Base-by-base conservation (phyloP, 164 flowering plant species). In the Protea cynaroides region DNA sequence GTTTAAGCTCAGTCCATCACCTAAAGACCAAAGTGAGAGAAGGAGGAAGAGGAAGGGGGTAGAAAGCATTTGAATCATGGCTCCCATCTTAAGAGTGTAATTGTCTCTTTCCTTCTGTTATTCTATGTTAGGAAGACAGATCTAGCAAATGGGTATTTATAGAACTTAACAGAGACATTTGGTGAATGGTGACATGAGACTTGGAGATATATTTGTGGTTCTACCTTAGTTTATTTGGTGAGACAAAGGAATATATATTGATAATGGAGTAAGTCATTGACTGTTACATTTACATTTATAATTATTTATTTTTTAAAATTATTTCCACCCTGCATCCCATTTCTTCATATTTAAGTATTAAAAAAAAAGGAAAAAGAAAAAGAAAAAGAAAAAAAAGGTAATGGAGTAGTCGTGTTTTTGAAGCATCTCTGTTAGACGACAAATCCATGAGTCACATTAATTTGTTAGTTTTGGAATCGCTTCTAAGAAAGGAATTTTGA, bases 1-100 rank as follows among this genome's bases (percentile, higher is more conserved):
- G 69, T 83, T 80, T 37, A 38, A 62, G 76, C 87, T 87, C 59
- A 92, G 68, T 12, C 85, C 77, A 73, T 71, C 37, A 11, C 40
- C 70, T 7, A 59, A 36, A 52, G 77, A 58, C 63, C 64, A 66
- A 61, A 77, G n/a, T 10, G 64, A 61, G 58, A 70, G 50, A 24
- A 75, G 25, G 43, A 79, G 7, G 38, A 76, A 67, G 59, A 75
- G 25, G 43, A 79, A 4, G 38, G 75, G 69, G 59, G 68, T 65
- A 56, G 67, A 57, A 6, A 72, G 34, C 0, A 71, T 59, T 50
- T 75, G 71, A 59, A 77, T 52, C 17, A 69, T 36, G 55, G 72
- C 69, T 64, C 68, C 83, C 84, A 76, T 80, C 14, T 24, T 59
- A 25, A 29, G 34, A 29, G 34, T 29, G 5, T 29, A 57, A 18